These are phyloP conservation scores for Fusarium musae DNA, from an alignment of 2,329 filamentous ascomycete genomes.

Conservation along the genomic window DNA sequence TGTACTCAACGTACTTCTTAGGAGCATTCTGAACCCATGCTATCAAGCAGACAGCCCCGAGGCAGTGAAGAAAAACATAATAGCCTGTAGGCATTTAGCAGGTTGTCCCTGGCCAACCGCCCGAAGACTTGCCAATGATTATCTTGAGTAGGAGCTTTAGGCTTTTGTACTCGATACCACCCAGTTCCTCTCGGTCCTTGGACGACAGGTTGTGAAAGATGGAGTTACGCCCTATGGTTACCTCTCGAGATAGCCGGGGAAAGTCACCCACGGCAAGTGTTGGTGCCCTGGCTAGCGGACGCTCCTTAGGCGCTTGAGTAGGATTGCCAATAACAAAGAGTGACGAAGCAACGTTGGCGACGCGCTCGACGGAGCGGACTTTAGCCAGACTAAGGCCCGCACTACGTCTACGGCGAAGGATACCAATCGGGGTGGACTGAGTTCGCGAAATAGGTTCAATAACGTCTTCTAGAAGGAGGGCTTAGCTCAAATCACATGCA, in stretches of 20 bases:
- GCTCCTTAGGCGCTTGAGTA: conserved; percentile 30
- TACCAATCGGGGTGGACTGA: conserved; percentile 8
- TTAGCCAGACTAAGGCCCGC: conserved; percentile 43
- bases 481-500: neutral
- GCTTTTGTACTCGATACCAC: conserved; percentile 63
- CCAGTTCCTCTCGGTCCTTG: conserved; percentile 56
- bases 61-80: conserved; percentile 56
- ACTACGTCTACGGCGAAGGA: conserved; percentile 41
- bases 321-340: conserved; percentile 52
- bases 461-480: conserved; percentile 25
- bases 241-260: conserved; percentile 55
- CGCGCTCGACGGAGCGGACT: conserved; percentile 51
- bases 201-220: conserved; percentile 56
- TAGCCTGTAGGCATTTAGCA: conserved; percentile 50
- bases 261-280: conserved; percentile 43
- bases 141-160: conserved; percentile 62
- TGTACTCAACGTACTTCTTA: conserved; percentile 54
- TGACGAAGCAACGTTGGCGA: conserved; percentile 49
- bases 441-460: conserved; percentile 31
- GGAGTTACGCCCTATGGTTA: conserved; percentile 59
- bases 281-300: conserved; percentile 12
- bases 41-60: conserved; percentile 60
- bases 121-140: conserved; percentile 48
- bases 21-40: conserved; percentile 58
- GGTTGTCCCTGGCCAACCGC: accelerated